A percentile compares a stretch with the other conserved stretches of the same genome.
Evolutionary conservation across 1,284 basidiomycete genomes (phyloP).

Genomic region (Cutaneotrichosporon sp.): DNA sequence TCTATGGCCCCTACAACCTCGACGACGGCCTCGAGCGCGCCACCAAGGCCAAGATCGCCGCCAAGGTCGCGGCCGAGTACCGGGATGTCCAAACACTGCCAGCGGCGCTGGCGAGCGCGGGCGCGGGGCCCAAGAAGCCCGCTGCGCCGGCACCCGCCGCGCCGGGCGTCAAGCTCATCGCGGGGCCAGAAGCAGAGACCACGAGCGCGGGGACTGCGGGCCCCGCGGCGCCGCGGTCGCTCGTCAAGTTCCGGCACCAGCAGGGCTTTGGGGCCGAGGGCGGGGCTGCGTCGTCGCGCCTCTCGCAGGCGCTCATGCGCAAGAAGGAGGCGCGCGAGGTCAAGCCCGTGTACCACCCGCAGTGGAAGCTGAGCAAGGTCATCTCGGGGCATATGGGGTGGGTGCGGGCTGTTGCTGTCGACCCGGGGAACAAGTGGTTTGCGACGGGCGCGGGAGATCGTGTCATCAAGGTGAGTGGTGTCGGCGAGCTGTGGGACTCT

Average conservation of each 20-base stretch:
- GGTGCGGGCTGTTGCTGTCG: conserved; percentile 95
- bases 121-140: conserved; percentile 70
- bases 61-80: conserved; percentile 82
- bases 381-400: conserved; percentile 98
- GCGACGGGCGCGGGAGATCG: conserved; percentile 96
- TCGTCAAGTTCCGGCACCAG: conserved; percentile 55
- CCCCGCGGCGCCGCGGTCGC: conserved; percentile 30
- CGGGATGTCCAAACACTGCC: conserved; percentile 83
- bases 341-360: conserved; percentile 92
- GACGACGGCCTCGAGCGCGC: conserved; percentile 48
- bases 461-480: conserved; percentile 79
- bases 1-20: conserved; percentile 43
- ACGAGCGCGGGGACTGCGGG: background rate
- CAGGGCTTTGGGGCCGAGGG: conserved; percentile 53
- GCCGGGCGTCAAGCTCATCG: conserved; percentile 55
- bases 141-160: conserved; percentile 56
- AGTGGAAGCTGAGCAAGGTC: conserved; percentile 91
- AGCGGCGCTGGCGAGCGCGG: conserved; percentile 71
- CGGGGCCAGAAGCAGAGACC: conserved; percentile 1
- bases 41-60: conserved; percentile 57
- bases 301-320: conserved; percentile 81
- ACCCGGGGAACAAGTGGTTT: conserved; percentile 98
- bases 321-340: conserved; percentile 89
- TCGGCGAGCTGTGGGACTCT: no score
- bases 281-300: conserved; percentile 57